Conservation (phyloP, 2,329 filamentous ascomycete species). For the Xylariaceae sp. region DNA sequence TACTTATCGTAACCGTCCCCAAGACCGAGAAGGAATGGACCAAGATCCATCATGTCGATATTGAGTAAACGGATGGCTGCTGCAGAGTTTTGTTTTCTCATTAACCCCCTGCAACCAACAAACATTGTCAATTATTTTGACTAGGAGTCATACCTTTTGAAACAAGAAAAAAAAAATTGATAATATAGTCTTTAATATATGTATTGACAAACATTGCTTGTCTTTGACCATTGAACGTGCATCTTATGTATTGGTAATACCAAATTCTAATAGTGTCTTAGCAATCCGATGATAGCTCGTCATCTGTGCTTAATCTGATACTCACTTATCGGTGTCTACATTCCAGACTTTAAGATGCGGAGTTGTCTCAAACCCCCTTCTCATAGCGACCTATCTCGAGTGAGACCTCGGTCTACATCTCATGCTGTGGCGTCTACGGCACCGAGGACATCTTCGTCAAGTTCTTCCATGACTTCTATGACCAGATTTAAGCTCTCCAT, state of each 20-base stretch:
- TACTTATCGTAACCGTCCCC: conserved; percentile 76
- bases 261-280: conserved; percentile 8
- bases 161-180: not conserved
- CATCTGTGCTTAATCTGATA: conserved; percentile 13
- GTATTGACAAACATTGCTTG: conserved; percentile 3
- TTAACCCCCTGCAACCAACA: too few species aligned
- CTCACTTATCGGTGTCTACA: conserved; percentile 16
- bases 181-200: conserved; percentile 6
- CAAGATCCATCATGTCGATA: conserved; percentile 62
- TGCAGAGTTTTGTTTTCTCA: not conserved
- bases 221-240: not conserved
- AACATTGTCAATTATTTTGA: not conserved
- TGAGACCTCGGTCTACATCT: not conserved
- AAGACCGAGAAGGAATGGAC: conserved; percentile 71
- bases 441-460: conserved; percentile 81
- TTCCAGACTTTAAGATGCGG: conserved; percentile 4
- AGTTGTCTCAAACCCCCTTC: not conserved
- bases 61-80: conserved; percentile 44
- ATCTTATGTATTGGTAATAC: not conserved
- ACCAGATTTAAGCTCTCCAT: conserved; percentile 88
- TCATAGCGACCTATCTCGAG: not conserved
- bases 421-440: conserved; percentile 21
- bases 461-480: conserved; percentile 84
- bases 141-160: too few species aligned
- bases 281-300: conserved; percentile 6